A percentile compares a stretch with the other conserved stretches of the same genome.
Conservation (phyloP, 106 monocot species). For the Dendrobium huoshanense region DNA sequence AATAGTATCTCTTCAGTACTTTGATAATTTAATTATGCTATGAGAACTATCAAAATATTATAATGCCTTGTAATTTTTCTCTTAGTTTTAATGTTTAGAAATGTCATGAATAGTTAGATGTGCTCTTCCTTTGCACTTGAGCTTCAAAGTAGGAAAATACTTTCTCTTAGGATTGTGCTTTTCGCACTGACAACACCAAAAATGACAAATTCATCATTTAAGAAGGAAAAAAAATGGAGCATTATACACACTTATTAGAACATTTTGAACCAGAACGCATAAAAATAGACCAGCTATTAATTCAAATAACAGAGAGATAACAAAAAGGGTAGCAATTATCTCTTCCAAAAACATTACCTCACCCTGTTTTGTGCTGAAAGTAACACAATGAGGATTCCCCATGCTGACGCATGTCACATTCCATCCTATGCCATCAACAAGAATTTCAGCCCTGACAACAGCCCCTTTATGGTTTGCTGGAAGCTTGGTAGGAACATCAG, state of each 20-base stretch:
- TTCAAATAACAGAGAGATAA: not conserved
- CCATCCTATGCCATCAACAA: constrained; percentile 80
- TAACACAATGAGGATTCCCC: constrained; percentile 98
- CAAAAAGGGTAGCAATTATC: not conserved
- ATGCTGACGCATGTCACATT: constrained; percentile 99
- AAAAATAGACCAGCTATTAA: not conserved
- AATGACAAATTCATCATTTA: not conserved
- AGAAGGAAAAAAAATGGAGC: not conserved
- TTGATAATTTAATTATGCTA: not conserved
- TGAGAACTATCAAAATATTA: not conserved
- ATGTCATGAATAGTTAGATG: not conserved
- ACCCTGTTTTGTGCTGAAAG: constrained; percentile 49
- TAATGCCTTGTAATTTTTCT: not conserved
- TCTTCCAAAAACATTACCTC: constrained; percentile 39
- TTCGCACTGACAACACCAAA: not conserved
- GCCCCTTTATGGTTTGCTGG: constrained; percentile 57
- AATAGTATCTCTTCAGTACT: not conserved
- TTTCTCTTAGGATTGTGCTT: not conserved
- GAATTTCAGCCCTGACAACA: constrained; percentile 56
- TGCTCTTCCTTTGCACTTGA: not conserved
- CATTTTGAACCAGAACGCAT: not conserved
- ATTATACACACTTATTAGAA: not conserved
- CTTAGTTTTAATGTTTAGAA: not conserved
- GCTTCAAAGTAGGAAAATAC: not conserved
- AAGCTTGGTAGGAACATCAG: constrained; percentile 76